A percentile compares a stretch with the other conserved stretches of the same genome.
phyloP scores from a whole-genome alignment of 163 green algal genomes.

The Chlamydomonas reinhardtii region DNA sequence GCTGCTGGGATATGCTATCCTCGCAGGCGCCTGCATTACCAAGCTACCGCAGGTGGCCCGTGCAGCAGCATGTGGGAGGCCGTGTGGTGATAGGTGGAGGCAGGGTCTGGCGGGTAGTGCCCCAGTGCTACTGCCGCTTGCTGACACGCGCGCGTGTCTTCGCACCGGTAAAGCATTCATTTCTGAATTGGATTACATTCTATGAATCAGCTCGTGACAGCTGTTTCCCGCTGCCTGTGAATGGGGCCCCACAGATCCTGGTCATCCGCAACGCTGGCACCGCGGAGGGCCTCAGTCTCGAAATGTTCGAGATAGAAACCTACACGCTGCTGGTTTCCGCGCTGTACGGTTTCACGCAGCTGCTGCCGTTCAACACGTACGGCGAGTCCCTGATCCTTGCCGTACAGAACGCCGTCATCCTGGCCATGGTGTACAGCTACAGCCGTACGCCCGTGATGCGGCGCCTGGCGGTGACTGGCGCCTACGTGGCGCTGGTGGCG shows the following conservation, averaged over 20 bases:
- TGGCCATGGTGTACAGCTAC: constrained; percentile 86
- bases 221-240: too few species aligned
- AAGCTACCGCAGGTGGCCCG: constrained; percentile 87
- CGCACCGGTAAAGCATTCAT: too few species aligned
- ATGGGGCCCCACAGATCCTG: constrained; percentile 66
- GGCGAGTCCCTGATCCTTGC: constrained; percentile 83
- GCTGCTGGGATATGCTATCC: constrained; percentile 83
- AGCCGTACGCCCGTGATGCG: constrained; percentile 43
- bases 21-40: constrained; percentile 79
- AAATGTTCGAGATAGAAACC: constrained; percentile 90
- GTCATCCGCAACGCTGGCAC: constrained; percentile 71
- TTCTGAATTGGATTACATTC: too few species aligned
- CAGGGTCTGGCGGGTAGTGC: too few species aligned
- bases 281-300: constrained; percentile 79
- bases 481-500: constrained; percentile 38
- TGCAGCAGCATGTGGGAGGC: too few species aligned
- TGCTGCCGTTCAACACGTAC: constrained; percentile 88
- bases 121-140: too few species aligned
- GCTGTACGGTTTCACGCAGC: constrained; percentile 83
- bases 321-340: constrained; percentile 82
- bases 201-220: too few species aligned
- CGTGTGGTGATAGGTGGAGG: too few species aligned
- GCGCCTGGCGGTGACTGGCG: constrained; percentile 25
- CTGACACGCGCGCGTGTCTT: too few species aligned
- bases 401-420: constrained; percentile 85